Conservation (phyloP, 2,329 filamentous ascomycete genomes). For the Aspergillus sp. region DNA sequence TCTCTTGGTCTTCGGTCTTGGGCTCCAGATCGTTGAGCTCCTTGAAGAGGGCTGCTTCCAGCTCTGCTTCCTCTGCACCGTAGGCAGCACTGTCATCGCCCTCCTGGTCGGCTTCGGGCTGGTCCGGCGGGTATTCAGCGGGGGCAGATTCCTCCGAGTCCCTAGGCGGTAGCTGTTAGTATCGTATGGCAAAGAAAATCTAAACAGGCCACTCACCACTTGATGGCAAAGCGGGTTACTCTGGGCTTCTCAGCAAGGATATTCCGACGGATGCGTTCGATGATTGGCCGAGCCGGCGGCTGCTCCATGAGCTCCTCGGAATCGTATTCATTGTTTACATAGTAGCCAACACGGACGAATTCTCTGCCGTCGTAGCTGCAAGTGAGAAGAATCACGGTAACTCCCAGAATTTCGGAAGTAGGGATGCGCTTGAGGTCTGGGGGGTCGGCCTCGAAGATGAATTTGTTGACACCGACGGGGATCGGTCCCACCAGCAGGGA, state of each 20-base stretch:
- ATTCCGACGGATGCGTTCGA: conserved; percentile 89
- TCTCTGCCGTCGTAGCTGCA: conserved; percentile 96
- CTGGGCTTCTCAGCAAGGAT: conserved; percentile 95
- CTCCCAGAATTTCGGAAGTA: conserved; percentile 90
- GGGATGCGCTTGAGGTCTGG: conserved; percentile 90
- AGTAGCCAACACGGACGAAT: conserved; percentile 97
- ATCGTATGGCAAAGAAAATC: background rate
- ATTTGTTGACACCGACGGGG: conserved; percentile 97
- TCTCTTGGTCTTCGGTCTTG: conserved; percentile 66
- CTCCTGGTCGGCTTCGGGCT: conserved; percentile 87
- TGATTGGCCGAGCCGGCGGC: conserved; percentile 85
- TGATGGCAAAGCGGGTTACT: conserved; percentile 96
- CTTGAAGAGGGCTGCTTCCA: conserved; percentile 62
- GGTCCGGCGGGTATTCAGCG: conserved; percentile 93
- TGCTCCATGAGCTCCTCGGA: conserved; percentile 85
- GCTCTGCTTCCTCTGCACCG: conserved; percentile 83
- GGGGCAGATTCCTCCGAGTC: conserved; percentile 97
- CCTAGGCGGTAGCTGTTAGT: conserved; percentile 55
- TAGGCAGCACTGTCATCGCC: conserved; percentile 84
- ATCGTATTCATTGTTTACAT: conserved; percentile 99
- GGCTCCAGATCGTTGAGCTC: conserved; percentile 52
- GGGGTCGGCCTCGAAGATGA: conserved; percentile 92
- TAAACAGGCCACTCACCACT: conserved; percentile 67
- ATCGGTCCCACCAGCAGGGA: conserved; percentile 96
- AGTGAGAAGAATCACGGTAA: conserved; percentile 93